phyloP scores from a whole-genome alignment of 176 grass and related monocot genomes.

The Avena atlantica region DNA sequence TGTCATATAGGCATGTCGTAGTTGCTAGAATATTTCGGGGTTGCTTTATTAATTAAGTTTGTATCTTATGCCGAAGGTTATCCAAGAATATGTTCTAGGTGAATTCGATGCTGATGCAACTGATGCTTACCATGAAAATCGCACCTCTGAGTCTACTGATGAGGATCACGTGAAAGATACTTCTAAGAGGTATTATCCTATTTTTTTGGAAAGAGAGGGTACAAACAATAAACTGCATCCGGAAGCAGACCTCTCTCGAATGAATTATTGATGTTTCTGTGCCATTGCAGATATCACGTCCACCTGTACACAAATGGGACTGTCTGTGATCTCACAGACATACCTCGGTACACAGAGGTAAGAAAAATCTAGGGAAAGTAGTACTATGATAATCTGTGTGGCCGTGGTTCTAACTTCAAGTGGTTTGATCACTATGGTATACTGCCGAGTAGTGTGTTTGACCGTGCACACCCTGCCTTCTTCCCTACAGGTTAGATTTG shows the following conservation, averaged over 20 bases:
- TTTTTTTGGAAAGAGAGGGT: not conserved
- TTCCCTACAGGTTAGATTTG: conserved; percentile 78
- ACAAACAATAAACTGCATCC: not conserved
- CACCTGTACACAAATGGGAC: conserved; percentile 91
- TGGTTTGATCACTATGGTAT: not conserved
- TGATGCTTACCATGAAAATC: conserved; percentile 67
- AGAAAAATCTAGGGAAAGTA: not conserved
- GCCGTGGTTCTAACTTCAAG: conserved; percentile 5
- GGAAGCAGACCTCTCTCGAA: conserved; percentile 3
- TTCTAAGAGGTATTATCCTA: conserved; percentile 67
- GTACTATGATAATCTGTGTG: not conserved
- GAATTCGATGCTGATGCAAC: conserved; percentile 80
- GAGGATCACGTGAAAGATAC: conserved; percentile 66
- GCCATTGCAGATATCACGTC: conserved; percentile 80
- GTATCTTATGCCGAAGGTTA: conserved; percentile 51
- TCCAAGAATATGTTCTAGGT: conserved; percentile 97
- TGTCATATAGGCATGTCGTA: not conserved
- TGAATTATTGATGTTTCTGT: conserved; percentile 6
- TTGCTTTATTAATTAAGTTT: not conserved
- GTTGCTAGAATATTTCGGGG: conserved; percentile 11
- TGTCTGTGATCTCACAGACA: conserved; percentile 82
- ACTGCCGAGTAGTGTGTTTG: not conserved
- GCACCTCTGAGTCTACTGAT: conserved; percentile 50
- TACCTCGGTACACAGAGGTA: conserved; percentile 87
- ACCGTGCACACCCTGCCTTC: not conserved